Evolutionary conservation across 2,329 filamentous ascomycete species (phyloP), one percentile per base, ranked within the genome.

Genomic region (Fusarium sp.): DNA sequence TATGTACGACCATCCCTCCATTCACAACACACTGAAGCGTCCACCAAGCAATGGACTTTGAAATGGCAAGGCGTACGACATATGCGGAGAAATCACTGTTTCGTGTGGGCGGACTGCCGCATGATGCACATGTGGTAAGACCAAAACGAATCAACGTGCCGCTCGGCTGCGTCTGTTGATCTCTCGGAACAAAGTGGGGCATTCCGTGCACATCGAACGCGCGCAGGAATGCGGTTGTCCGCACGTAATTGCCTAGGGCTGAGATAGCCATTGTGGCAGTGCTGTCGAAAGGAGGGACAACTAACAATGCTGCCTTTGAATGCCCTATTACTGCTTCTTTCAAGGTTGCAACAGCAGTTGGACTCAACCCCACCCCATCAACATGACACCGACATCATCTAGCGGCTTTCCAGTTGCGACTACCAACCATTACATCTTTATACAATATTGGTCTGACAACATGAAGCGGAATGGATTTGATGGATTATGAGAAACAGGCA

Each of bases 141-240:
- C 48, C 61, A 58, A 68, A 51, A 47, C 54, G 57, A 70, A 70
- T 62, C 61, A 69, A 59, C 38, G 50, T 41, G 49, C 58, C 46
- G 53, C 51, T 55, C n/a, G 45, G 32, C 53, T 51, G 38, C 42
- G 39, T 54, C 45, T 51, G 55, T 65, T 68, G 68, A 70, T 70
- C 64, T 66, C 55, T 66, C 59, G 66, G 58, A 42, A 58, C 64
- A 53, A 60, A 70, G 67, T 59, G 61, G 66, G 50, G 26, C 44
- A 56, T 69, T 65, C 62, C 68, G 58, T 48, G 53, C 48, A 52
- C 58, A 48, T 22, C 28, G 29, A 58, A 53, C 46, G 53, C 53
- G 53, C 53, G 58, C 53, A 61, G 47, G 42, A 31, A 54, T 58
- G 50, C 38, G 26, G 44, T 54, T 47, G 39, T 47, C 56, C 42